Evolutionary conservation across 805 yeast species (phyloP).

Genomic region (Myxozyma vanderwaltii): DNA sequence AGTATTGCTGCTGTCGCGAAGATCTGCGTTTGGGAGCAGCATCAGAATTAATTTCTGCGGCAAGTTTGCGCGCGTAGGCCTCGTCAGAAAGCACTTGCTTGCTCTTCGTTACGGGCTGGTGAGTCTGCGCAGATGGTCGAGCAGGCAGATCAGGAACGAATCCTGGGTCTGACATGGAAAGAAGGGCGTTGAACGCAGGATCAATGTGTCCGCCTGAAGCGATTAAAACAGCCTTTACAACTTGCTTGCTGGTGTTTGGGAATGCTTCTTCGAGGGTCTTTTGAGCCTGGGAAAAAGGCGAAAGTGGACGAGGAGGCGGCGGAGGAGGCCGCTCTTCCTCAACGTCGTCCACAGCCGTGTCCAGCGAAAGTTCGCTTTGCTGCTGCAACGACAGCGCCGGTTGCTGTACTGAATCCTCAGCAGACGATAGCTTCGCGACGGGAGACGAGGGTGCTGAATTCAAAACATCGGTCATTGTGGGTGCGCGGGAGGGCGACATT

Average conservation of each 20-base stretch:
- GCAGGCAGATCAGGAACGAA: conserved; percentile 33
- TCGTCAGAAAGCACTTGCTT: conserved; percentile 73
- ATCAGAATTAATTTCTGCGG: conserved; percentile 40
- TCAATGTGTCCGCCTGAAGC: conserved; percentile 82
- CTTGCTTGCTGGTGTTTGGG: conserved; percentile 71
- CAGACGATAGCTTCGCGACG: conserved; percentile 10
- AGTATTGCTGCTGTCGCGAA: not conserved
- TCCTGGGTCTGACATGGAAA: conserved; percentile 64
- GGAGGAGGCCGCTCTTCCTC: conserved; percentile 46
- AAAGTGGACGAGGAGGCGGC: conserved; percentile 61
- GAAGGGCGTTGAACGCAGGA: conserved; percentile 84
- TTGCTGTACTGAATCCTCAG: conserved; percentile 1
- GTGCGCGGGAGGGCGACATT: conserved; percentile 7
- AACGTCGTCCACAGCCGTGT: conserved; percentile 23
- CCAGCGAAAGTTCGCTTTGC: conserved; percentile 2
- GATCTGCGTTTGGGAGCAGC: not conserved
- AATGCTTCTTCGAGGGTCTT: conserved; percentile 79
- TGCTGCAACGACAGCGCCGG: not conserved
- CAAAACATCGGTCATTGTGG: conserved; percentile 33
- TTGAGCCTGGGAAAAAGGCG: conserved; percentile 57
- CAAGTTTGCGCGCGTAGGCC: conserved; percentile 75
- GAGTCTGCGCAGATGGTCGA: conserved; percentile 31
- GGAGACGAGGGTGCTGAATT: conserved; percentile 27
- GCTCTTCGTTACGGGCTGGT: conserved; percentile 30
- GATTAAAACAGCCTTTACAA: conserved; percentile 75